A percentile compares a stretch with the other conserved stretches of the same genome.
Evolutionary conservation across 805 yeast genomes (phyloP).

Genomic region (Saccharomycopsis selenospora): DNA sequence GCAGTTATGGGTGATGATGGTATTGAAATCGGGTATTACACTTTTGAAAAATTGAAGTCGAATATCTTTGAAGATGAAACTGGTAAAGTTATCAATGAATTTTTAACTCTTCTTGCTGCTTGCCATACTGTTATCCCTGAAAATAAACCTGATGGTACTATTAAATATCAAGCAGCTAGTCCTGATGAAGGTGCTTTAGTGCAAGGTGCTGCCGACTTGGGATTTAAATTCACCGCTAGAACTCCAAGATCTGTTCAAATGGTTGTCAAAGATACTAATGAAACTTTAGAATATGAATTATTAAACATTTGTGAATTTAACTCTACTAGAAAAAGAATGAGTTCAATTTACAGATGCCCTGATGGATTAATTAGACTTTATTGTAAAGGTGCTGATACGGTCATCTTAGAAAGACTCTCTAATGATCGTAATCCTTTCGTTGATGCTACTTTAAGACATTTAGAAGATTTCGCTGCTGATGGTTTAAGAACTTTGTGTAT

Average conservation of each 20-base stretch:
- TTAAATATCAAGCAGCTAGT: slow-evolving; percentile 96
- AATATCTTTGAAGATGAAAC: slow-evolving; percentile 39
- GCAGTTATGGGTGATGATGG: slow-evolving; percentile 67
- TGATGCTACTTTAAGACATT: slow-evolving; percentile 71
- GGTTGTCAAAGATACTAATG: slow-evolving; percentile 38
- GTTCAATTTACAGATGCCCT: slow-evolving; percentile 88
- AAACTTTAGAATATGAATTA: slow-evolving; percentile 59
- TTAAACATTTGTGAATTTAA: slow-evolving; percentile 93
- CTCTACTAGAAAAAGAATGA: slow-evolving; percentile 96
- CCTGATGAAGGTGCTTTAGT: slow-evolving; percentile 99
- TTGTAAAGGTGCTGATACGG: slow-evolving; percentile 98
- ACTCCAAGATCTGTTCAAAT: slow-evolving; percentile 73
- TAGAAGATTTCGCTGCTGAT: slow-evolving; percentile 94
- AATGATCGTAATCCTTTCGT: slow-evolving; percentile 68
- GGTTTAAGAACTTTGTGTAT: slow-evolving; percentile 93
- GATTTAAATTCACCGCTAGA: slow-evolving; percentile 78
- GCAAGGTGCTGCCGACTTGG: slow-evolving; percentile 88
- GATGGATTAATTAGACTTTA: slow-evolving; percentile 84
- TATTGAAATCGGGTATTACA: slow-evolving; percentile 69
- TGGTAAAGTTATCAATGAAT: slow-evolving; percentile 51
- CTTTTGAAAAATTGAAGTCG: slow-evolving; percentile 53
- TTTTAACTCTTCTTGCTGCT: slow-evolving; percentile 75
- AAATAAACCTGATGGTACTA: slow-evolving; percentile 48
- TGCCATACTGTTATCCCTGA: slow-evolving; percentile 99
- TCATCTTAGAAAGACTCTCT: slow-evolving; percentile 76